Evolutionary conservation across 768 basidiomycete species (phyloP), one percentile per base, ranked within the genome.

Genomic region (Russula vinacea): DNA sequence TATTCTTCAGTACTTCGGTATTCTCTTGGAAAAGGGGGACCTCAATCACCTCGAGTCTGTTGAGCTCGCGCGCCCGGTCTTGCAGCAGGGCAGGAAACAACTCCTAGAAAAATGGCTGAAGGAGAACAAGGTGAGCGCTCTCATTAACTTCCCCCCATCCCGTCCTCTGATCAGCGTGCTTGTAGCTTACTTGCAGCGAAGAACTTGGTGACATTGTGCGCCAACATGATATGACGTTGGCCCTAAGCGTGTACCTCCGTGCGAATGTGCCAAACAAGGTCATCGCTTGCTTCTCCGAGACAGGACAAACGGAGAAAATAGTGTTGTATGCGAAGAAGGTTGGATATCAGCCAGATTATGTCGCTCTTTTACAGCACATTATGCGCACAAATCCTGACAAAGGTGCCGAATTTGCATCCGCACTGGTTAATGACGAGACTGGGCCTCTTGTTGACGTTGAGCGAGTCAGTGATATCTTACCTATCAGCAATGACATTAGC

Each of bases 231-330:
- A 92, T 98, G 90, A 98, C 94, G 0, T 84, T 99, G 62, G 97
- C 97, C 13, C 83, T 99, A 53, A 96, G 94, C 66, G 94, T 99
- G 62, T 99, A 99, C 73, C 87, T 99, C 29, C 88, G 97, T 59
- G 97, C 97, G 59, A 98, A 96, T 71, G 88, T 98, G 7, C 97
- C 97, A 53, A 97, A 94, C 82, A 99, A 98, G 79, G 96, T 98
- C 73, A 87, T 98, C 62, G 97, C 97, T 5, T 98, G 95, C 81
- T 99, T 99, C 74, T 97, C 96, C 6, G 97, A 99, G 79, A 94
- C 94, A 0, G 97, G 96, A 19, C 97, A 99, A 76, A 97, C 87
- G 42, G 95, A 98, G 76, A 99, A 99, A 82, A 99, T 99, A 65
- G 84, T 98, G 19, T 78, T 98, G 2, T 99, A 99, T 75, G 88